Evolutionary conservation across 2,329 filamentous ascomycete genomes (phyloP).

Genomic region (Fusarium neocosmosporiellum): DNA sequence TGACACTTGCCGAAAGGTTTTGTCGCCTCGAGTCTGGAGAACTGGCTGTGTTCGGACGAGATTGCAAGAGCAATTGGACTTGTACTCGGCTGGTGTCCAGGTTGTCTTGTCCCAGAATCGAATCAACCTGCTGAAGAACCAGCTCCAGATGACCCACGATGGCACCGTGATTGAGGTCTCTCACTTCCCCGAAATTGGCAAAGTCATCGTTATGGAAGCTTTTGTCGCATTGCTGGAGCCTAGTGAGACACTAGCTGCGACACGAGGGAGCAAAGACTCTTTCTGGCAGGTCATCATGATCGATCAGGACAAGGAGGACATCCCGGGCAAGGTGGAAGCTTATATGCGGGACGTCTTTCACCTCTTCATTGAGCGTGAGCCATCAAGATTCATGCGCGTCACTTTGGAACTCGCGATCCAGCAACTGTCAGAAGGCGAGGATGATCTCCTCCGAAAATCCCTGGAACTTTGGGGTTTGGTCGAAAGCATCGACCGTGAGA

Average conservation of each 20-base stretch:
- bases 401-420: conserved; percentile 66
- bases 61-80: conserved; percentile 69
- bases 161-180: conserved; percentile 66
- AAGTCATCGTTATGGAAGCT: conserved; percentile 55
- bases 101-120: conserved; percentile 70
- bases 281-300: conserved; percentile 63
- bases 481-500: conserved; percentile 73
- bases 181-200: conserved; percentile 66
- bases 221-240: conserved; percentile 50
- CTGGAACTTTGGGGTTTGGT: conserved; percentile 74
- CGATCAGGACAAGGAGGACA: conserved; percentile 70
- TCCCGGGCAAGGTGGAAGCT: conserved; percentile 67
- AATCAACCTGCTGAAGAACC: conserved; percentile 65
- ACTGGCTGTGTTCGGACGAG: conserved; percentile 72
- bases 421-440: conserved; percentile 59
- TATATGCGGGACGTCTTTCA: conserved; percentile 70
- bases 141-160: conserved; percentile 60
- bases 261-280: conserved; percentile 48
- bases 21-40: conserved; percentile 73
- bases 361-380: conserved; percentile 68
- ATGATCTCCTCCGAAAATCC: conserved; percentile 66
- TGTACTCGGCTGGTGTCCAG: conserved; percentile 73
- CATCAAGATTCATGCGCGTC: conserved; percentile 69
- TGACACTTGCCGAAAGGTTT: conserved; percentile 71
- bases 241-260: conserved; percentile 49